phyloP scores from a whole-genome alignment of 495 filamentous ascomycete species.

The Penicillium nucicola region DNA sequence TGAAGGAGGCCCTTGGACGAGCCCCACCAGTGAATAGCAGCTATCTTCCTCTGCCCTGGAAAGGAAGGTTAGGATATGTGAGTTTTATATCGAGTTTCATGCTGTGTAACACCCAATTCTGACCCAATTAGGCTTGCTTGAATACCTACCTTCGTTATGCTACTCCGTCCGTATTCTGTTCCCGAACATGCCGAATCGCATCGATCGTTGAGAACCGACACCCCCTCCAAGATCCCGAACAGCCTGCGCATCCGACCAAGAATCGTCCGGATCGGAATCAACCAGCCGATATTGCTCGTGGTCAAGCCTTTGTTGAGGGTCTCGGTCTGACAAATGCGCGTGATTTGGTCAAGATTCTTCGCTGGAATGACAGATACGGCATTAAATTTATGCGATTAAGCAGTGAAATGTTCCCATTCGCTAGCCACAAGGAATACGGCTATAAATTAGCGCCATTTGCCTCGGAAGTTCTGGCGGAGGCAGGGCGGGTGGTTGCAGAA shows the following conservation, averaged over 20 bases:
- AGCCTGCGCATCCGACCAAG: slow-evolving; percentile 75
- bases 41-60: slow-evolving; percentile 89
- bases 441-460: slow-evolving; percentile 89
- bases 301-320: slow-evolving; percentile 69
- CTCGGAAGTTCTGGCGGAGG: slow-evolving; percentile 69
- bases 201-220: slow-evolving; percentile 88
- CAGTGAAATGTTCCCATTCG: slow-evolving; percentile 97
- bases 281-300: slow-evolving; percentile 57
- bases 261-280: slow-evolving; percentile 75
- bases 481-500: slow-evolving; percentile 72
- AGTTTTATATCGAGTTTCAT: slow-evolving; percentile 25
- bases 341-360: slow-evolving; percentile 80
- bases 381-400: slow-evolving; percentile 92
- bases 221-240: slow-evolving; percentile 68
- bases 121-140: slow-evolving; percentile 66
- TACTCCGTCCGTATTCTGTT: slow-evolving; percentile 85
- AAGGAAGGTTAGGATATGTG: slow-evolving; percentile 88
- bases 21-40: slow-evolving; percentile 80
- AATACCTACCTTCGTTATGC: slow-evolving; percentile 89
- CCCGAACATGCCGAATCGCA: slow-evolving; percentile 85
- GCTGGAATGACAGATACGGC: slow-evolving; percentile 90
- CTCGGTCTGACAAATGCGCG: slow-evolving; percentile 78
- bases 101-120: neutral
- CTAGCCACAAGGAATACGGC: slow-evolving; percentile 80
- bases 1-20: slow-evolving; percentile 51